phyloP scores from a whole-genome alignment of 257 asterid species.

The Salvia miltiorrhiza region DNA sequence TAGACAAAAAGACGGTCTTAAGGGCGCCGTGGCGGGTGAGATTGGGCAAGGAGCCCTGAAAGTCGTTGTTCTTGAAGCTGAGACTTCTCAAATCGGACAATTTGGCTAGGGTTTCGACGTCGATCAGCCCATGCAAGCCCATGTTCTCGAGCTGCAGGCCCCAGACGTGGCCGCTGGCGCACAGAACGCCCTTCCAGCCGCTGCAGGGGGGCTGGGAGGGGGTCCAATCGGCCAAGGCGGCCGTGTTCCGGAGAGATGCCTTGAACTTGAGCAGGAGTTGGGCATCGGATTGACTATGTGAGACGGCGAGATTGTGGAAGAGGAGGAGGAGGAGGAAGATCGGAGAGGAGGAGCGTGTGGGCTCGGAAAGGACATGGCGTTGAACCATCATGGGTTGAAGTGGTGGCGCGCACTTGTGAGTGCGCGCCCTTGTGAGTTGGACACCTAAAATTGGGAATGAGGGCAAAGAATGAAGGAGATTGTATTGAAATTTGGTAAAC shows the following conservation, averaged over 20 bases:
- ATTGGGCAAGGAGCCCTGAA: slow-evolving; percentile 48
- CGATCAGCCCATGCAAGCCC: slow-evolving; percentile 48
- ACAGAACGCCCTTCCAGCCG: slow-evolving; percentile 44
- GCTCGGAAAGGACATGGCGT: not conserved
- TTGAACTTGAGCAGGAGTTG: slow-evolving; percentile 35
- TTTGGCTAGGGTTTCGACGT: slow-evolving; percentile 36
- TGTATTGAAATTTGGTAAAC: slow-evolving; percentile 28
- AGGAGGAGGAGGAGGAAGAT: slow-evolving; percentile 4
- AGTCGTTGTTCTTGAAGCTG: slow-evolving; percentile 44
- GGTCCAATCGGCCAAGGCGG: slow-evolving; percentile 35
- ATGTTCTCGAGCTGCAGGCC: slow-evolving; percentile 46
- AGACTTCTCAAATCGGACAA: slow-evolving; percentile 38
- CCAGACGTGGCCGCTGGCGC: slow-evolving; percentile 37
- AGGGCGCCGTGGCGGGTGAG: slow-evolving; percentile 28
- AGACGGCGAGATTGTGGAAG: not conserved
- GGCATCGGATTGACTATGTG: slow-evolving; percentile 5
- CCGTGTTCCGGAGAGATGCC: slow-evolving; percentile 34
- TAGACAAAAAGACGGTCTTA: slow-evolving; percentile 38
- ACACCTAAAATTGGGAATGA: slow-evolving; percentile 27
- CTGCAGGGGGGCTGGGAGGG: slow-evolving; percentile 34
- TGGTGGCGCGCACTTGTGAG: slow-evolving; percentile 43
- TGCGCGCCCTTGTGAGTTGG: slow-evolving; percentile 45
- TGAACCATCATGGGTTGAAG: slow-evolving; percentile 26
- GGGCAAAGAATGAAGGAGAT: slow-evolving; percentile 26
- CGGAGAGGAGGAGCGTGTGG: not conserved